phyloP scores from a whole-genome alignment of 2,329 filamentous ascomycete genomes.

The Penicillium italicum region DNA sequence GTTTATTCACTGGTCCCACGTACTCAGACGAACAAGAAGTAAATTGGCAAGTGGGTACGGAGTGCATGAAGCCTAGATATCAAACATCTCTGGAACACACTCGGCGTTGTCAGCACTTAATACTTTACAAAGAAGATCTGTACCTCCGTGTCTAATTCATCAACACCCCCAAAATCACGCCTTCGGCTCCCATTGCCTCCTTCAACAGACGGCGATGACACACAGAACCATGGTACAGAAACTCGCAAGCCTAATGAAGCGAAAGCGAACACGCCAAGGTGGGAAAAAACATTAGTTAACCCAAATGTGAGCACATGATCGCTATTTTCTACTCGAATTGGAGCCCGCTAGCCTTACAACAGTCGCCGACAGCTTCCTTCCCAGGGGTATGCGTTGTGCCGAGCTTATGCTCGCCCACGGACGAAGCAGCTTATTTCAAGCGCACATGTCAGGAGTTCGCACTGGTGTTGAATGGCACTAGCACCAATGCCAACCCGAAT shows the following conservation, averaged over 20 bases:
- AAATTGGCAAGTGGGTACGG: neutral
- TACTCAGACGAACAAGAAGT: neutral
- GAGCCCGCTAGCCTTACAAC: neutral
- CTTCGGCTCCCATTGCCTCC: neutral
- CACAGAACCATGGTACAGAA: neutral
- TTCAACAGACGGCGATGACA: neutral
- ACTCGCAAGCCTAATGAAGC: neutral
- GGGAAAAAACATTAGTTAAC: neutral
- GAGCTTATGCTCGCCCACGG: neutral
- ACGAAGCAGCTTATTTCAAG: neutral
- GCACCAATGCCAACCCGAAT: neutral
- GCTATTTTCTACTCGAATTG: neutral
- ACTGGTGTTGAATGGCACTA: neutral
- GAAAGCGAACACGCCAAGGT: neutral
- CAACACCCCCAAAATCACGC: neutral
- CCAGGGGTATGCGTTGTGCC: neutral
- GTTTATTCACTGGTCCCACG: neutral
- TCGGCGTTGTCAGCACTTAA: neutral
- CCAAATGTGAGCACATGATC: neutral
- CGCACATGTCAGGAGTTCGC: neutral
- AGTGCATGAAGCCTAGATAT: neutral
- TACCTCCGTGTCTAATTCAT: neutral
- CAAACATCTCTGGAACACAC: neutral
- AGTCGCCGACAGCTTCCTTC: neutral
- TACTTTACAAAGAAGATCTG: neutral